These are phyloP conservation scores for Verticillium tricorpus DNA, from an alignment of 2,329 filamentous ascomycete species.

Conservation along the genomic window DNA sequence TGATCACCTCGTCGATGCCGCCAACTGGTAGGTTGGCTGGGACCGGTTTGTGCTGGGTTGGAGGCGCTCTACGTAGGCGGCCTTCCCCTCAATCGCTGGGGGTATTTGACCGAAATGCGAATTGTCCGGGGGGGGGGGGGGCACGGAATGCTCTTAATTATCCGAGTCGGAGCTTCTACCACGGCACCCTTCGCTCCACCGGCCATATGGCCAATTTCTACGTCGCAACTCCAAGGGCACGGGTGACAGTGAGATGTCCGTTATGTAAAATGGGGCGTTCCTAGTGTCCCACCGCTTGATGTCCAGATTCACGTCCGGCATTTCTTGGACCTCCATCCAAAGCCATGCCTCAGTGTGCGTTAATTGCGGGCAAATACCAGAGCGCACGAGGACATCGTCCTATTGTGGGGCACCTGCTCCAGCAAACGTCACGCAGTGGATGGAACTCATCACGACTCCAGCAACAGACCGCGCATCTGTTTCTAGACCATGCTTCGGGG, in stretches of 20 bases:
- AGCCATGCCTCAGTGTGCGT: background rate
- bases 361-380: background rate
- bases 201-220: background rate
- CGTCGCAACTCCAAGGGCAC: background rate
- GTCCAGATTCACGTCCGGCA: background rate
- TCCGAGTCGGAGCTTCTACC: background rate
- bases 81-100: background rate
- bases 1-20: background rate
- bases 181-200: background rate
- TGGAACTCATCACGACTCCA: background rate
- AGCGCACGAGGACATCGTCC: background rate
- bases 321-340: background rate
- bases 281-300: background rate
- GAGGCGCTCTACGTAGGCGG: background rate
- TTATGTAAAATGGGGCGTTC: background rate
- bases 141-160: background rate
- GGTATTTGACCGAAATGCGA: background rate
- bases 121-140: background rate
- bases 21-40: background rate
- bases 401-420: background rate
- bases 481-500: background rate
- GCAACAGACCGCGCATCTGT: background rate
- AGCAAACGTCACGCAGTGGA: background rate
- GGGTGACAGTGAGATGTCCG: background rate
- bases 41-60: no score